Evolutionary conservation across 495 filamentous ascomycete species (phyloP).

Genomic region (Tricharina praecox): DNA sequence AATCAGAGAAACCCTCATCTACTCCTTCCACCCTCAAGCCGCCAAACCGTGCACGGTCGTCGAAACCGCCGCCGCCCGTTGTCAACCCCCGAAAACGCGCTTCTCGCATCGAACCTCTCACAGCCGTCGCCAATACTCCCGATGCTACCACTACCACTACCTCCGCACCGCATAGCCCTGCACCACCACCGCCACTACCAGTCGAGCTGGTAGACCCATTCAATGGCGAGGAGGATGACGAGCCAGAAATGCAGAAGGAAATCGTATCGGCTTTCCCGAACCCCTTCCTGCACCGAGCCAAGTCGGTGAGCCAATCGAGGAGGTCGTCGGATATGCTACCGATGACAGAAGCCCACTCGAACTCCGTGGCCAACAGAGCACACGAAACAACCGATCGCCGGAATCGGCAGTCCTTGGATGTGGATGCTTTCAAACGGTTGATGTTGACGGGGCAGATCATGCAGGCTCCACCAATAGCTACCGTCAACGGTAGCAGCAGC

Average conservation of each 20-base stretch:
- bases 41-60: not conserved
- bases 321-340: not conserved
- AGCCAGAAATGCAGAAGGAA: not conserved
- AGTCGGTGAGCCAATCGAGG: not conserved
- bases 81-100: conserved; percentile 2
- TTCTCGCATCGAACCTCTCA: conserved; percentile 1
- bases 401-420: conserved; percentile 20
- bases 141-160: no score
- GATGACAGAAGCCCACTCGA: not conserved
- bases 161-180: no score
- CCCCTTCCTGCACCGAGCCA: not conserved
- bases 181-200: no score
- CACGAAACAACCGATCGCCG: not conserved
- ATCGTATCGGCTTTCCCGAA: not conserved
- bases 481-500: not conserved
- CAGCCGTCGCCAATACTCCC: no score
- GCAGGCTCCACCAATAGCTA: not conserved
- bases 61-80: conserved; percentile 3
- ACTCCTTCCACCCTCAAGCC: not conserved
- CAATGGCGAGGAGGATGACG: conserved; percentile 1
- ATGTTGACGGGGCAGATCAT: conserved; percentile 17
- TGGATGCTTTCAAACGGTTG: conserved; percentile 21
- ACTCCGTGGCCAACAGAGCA: not conserved
- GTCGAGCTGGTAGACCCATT: not conserved
- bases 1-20: no score